Conservation (phyloP, 139 green algal species). For the Parachlorella kessleri region DNA sequence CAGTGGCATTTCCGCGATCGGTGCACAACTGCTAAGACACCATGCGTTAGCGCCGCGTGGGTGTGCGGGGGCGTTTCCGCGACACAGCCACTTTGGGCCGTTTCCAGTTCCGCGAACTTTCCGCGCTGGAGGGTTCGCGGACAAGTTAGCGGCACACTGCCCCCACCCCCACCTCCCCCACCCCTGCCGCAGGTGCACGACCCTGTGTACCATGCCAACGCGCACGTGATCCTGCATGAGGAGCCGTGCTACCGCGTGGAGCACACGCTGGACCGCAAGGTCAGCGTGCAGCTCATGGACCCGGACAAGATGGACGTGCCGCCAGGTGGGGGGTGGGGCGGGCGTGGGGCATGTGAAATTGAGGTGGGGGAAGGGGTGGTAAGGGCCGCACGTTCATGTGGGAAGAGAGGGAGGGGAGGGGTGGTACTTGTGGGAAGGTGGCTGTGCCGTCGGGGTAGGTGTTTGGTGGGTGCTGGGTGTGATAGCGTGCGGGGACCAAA, state of each 20-base stretch:
- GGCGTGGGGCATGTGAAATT: too few relatives aligned
- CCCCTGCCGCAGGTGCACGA: slow-evolving; percentile 28
- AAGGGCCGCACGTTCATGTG: too few relatives aligned
- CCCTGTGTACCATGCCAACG: slow-evolving; percentile 77
- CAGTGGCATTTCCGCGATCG: too few relatives aligned
- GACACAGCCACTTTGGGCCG: not conserved
- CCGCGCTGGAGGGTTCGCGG: too few relatives aligned
- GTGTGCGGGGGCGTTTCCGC: not conserved
- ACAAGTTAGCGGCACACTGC: not conserved
- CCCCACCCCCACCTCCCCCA: not conserved
- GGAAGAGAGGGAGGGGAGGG: not conserved
- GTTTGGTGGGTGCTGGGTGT: too few relatives aligned
- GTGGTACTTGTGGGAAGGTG: not conserved
- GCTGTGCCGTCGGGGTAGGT: too few relatives aligned
- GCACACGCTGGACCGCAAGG: slow-evolving; percentile 15
- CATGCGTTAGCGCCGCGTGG: not conserved
- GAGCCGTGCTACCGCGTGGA: slow-evolving; percentile 76
- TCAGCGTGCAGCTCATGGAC: slow-evolving; percentile 74
- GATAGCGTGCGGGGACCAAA: too few relatives aligned
- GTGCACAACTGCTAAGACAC: too few relatives aligned
- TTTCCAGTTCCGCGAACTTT: too few relatives aligned
- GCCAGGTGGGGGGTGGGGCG: slow-evolving; percentile 9
- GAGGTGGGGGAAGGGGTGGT: too few relatives aligned
- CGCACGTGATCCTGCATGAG: slow-evolving; percentile 75
- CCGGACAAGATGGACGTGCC: slow-evolving; percentile 69